Evolutionary conservation across 2,329 filamentous ascomycete genomes (phyloP).

Genomic region (Paecilomyces variotii): DNA sequence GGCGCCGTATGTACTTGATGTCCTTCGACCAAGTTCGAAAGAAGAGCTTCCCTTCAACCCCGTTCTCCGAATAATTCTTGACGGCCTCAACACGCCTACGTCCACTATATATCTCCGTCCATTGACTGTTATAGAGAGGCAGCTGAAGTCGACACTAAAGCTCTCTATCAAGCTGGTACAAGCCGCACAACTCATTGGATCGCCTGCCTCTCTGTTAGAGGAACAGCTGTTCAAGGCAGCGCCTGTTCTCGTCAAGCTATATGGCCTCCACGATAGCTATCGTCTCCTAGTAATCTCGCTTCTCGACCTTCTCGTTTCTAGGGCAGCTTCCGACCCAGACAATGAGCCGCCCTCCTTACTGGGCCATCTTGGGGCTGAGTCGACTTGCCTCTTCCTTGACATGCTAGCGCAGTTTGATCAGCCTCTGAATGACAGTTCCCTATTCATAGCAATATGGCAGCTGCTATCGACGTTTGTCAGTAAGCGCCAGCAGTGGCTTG

Average conservation of each 20-base stretch:
- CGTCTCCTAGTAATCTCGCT: slow-evolving; percentile 59
- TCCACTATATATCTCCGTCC: slow-evolving; percentile 56
- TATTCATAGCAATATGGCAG: slow-evolving; percentile 68
- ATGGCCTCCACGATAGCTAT: slow-evolving; percentile 60
- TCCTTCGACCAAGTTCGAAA: slow-evolving; percentile 63
- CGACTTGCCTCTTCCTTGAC: slow-evolving; percentile 75
- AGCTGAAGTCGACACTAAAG: slow-evolving; percentile 56
- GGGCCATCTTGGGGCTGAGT: slow-evolving; percentile 74
- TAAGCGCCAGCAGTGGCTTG: slow-evolving; percentile 92
- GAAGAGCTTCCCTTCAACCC: slow-evolving; percentile 70
- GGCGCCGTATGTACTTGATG: slow-evolving; percentile 66
- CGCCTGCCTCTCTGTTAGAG: slow-evolving; percentile 60
- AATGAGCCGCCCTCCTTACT: slow-evolving; percentile 90
- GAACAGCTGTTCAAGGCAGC: slow-evolving; percentile 73
- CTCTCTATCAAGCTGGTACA: slow-evolving; percentile 65
- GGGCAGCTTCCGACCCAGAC: slow-evolving; percentile 52
- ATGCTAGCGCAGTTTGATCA: slow-evolving; percentile 69
- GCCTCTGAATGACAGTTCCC: slow-evolving; percentile 58
- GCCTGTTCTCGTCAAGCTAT: slow-evolving; percentile 68
- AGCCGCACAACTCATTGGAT: slow-evolving; percentile 56
- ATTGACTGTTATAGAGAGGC: slow-evolving; percentile 48
- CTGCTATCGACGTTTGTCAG: slow-evolving; percentile 80
- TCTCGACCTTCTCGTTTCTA: slow-evolving; percentile 64
- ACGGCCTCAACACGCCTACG: slow-evolving; percentile 51
- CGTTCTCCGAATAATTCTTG: slow-evolving; percentile 61